phyloP scores from a whole-genome alignment of 257 asterid species.

The Anisodus tanguticus region DNA sequence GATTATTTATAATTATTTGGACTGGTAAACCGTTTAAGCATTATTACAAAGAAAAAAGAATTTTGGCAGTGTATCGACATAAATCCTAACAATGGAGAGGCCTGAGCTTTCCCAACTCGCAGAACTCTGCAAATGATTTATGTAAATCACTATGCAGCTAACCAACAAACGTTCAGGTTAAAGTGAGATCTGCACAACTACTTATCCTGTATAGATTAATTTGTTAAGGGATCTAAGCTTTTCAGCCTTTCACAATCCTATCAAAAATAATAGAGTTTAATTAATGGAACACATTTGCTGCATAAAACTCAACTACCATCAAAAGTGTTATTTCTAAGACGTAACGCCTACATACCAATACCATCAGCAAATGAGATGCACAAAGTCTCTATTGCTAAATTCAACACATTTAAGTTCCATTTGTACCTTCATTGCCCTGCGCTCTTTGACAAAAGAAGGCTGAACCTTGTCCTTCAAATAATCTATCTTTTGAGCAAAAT shows the following conservation, averaged over 20 bases:
- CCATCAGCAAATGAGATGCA: background rate
- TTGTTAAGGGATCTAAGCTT: background rate
- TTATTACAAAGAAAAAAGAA: conserved; percentile 2
- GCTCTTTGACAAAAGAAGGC: conserved; percentile 77
- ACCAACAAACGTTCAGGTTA: conserved; percentile 15
- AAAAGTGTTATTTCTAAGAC: background rate
- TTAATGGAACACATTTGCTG: background rate
- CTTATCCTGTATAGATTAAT: background rate
- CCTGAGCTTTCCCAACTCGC: background rate
- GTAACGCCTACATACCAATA: background rate
- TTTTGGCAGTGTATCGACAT: background rate
- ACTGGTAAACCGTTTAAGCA: background rate
- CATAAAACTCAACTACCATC: conserved; percentile 20
- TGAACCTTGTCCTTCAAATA: conserved; percentile 74
- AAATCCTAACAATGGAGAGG: background rate
- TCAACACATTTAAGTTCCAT: background rate
- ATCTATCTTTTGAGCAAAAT: conserved; percentile 70
- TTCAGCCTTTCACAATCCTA: conserved; percentile 9
- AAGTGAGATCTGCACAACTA: background rate
- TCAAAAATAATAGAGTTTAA: background rate
- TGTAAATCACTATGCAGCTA: background rate
- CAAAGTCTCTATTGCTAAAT: conserved; percentile 12
- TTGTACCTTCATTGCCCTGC: conserved; percentile 74
- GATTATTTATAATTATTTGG: background rate
- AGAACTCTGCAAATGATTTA: background rate